Evolutionary conservation across 768 basidiomycete species (phyloP), one percentile per base, ranked within the genome.

Genomic region (Rhodosporidiobolus odoratus): DNA sequence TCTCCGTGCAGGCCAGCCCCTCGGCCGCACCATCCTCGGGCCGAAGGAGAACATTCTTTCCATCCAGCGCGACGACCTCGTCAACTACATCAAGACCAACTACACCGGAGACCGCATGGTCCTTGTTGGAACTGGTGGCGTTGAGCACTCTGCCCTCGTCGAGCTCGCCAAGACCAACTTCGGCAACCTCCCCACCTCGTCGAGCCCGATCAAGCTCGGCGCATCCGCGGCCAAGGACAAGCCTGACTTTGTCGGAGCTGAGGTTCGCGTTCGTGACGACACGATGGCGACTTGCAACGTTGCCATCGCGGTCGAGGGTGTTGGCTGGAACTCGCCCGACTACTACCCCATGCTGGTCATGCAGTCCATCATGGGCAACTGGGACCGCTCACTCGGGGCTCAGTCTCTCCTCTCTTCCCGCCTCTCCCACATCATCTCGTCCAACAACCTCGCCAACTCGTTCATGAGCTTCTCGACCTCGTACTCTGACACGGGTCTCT

Each of bases 261-360:
- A 99, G 80, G 95, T 97, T 69, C 89, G 95, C 76, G 82, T 98
- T 71, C 89, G 95, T 58, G 92, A 99, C 79, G 96, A 98, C 82
- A 88, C 89, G 65, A 83, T 89, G 79, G 85, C 88, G 34, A 92
- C 91, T 10, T 89, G 90, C 69, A 89, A 98, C 83, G 85, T 99
- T 78, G 95, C 95, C 73, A 89, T 99, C 77, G 92, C 96, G 38
- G 93, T 98, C 56, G 94, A 98, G 80, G 96, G 96, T 80, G 94
- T 95, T 66, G 88, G 92, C 81, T 97, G 95, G 94, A 91, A 88
- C 76, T 92, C 90, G 16, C 93, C 95, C 37, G 96, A 99, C 82
- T 98, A 98, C 84, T 98, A 91, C 87, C 92, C 94, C 71, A 95
- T 99, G 94, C 87, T 97, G 83, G 93, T 92, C 79, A 91, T 96